Conservation (phyloP, 345 rosid genomes). For the Citrus glauca region DNA sequence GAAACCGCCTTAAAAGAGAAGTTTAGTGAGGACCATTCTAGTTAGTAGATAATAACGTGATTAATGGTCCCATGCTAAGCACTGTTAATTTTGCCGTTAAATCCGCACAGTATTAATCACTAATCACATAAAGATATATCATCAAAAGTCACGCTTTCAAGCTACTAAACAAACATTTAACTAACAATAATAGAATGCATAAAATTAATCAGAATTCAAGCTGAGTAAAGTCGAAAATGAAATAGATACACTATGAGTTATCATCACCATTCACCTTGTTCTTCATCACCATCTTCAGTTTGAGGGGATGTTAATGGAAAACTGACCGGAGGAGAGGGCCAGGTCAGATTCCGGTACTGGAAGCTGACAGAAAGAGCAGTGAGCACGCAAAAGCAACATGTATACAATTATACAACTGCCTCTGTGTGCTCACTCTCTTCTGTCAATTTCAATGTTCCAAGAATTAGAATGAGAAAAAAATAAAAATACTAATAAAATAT, state of each 20-base stretch:
- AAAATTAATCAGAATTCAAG: conserved; percentile 13
- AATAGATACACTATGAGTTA: neutral
- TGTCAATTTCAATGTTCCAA: conserved; percentile 73
- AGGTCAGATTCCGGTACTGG: conserved; percentile 42
- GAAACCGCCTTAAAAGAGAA: neutral
- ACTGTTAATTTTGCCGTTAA: conserved; percentile 20
- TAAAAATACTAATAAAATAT: too few relatives aligned
- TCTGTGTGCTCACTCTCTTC: conserved; percentile 99
- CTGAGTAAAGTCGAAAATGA: conserved; percentile 2
- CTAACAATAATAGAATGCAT: conserved; percentile 27
- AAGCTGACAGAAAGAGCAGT: conserved; percentile 93
- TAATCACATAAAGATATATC: conserved; percentile 14
- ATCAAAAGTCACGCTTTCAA: conserved; percentile 46
- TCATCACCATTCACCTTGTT: neutral
- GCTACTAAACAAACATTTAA: conserved; percentile 26
- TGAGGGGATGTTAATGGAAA: conserved; percentile 1
- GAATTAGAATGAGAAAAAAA: neutral
- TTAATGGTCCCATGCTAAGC: conserved; percentile 48
- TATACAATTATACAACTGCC: conserved; percentile 60
- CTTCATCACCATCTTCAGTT: neutral
- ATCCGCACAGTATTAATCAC: conserved; percentile 23
- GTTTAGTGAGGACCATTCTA: conserved; percentile 47
- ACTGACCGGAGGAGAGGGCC: neutral
- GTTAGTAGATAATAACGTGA: conserved; percentile 21
- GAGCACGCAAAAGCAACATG: conserved; percentile 89